Evolutionary conservation across 768 basidiomycete genomes (phyloP), one percentile per base, ranked within the genome.

Genomic region (Goffeauzyma gilvescens): DNA sequence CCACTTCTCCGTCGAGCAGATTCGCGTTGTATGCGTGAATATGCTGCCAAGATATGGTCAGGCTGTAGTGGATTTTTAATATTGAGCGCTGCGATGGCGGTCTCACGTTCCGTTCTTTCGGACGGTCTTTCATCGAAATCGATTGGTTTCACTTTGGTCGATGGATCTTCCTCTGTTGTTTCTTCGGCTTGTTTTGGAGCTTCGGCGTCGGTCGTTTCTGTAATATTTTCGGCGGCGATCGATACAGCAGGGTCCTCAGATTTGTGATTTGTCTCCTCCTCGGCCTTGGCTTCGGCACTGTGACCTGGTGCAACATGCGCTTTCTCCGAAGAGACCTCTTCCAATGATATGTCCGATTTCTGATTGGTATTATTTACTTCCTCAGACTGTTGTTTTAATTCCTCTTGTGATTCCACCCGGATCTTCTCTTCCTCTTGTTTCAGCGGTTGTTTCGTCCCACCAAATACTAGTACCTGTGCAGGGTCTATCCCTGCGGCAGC

Each of bases 31-130:
- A 43, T 26, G 23, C 20, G 38, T 12, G 21, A 21, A 34, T 42
- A 48, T 12, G 41, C 46, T 10, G 35, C 35, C n/a, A 48, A 31
- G 6, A 48, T 35, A 35, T 48, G 41, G 2, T 32, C 36, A 5
- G 46, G 46, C 18, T 34, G 9, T 8, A 34, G 33, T 34, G 33
- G 33, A n/a, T n/a, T n/a, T n/a, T n/a, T n/a, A n/a, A n/a, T n/a
- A n/a, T n/a, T 40, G 28, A 20, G n/a, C 39, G 20, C 9, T 37
- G 44, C n/a, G 40, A 23, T 13, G 44, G 32, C 12, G 38, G 44
- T 13, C 38, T 32, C 2, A 32, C 44, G n/a, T 38, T 45, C 32
- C 28, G 37, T 9, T 28, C 38, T 21, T 38, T 28, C 6, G 36
- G 21, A 17, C 31, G 43, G 3, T 35, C 34, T 26, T 35, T 28